These are phyloP conservation scores for Parietaria judaica DNA, from an alignment of 306 rosid species.

Conservation along the genomic window DNA sequence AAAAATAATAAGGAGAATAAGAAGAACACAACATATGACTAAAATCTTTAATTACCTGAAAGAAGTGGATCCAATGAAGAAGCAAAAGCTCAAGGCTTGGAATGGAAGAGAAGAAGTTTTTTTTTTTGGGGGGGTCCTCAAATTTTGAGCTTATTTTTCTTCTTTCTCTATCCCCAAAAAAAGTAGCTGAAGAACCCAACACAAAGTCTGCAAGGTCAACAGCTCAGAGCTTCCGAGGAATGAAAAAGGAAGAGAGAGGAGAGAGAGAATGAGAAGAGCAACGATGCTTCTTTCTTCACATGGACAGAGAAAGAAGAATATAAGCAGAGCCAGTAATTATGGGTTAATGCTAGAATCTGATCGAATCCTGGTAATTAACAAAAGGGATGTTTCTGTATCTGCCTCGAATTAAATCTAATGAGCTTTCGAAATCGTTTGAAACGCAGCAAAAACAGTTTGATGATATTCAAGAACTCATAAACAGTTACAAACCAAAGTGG, in stretches of 20 bases:
- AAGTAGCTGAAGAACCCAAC: not conserved
- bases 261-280: slow-evolving; percentile 9
- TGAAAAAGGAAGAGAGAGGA: slow-evolving; percentile 1
- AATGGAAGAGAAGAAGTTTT: slow-evolving; percentile 19
- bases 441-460: too few relatives aligned
- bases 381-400: slow-evolving; percentile 14
- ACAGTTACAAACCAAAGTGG: too few relatives aligned
- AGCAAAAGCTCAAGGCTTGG: slow-evolving; percentile 6
- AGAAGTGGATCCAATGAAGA: slow-evolving; percentile 57
- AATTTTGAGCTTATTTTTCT: slow-evolving; percentile 30
- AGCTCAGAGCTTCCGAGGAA: not conserved
- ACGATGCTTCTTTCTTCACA: slow-evolving; percentile 35
- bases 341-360: slow-evolving; percentile 15
- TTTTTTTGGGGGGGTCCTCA: slow-evolving; percentile 10
- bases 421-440: not conserved
- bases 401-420: slow-evolving; percentile 13
- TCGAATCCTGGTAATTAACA: slow-evolving; percentile 5
- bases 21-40: not conserved
- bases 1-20: slow-evolving; percentile 2
- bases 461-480: too few relatives aligned
- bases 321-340: slow-evolving; percentile 27
- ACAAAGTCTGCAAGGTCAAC: slow-evolving; percentile 23
- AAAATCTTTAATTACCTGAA: slow-evolving; percentile 28
- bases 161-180: slow-evolving; percentile 5
- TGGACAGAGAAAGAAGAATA: slow-evolving; percentile 35